Conservation (phyloP, 2,329 filamentous ascomycete species). For the Camillea tinctor region DNA sequence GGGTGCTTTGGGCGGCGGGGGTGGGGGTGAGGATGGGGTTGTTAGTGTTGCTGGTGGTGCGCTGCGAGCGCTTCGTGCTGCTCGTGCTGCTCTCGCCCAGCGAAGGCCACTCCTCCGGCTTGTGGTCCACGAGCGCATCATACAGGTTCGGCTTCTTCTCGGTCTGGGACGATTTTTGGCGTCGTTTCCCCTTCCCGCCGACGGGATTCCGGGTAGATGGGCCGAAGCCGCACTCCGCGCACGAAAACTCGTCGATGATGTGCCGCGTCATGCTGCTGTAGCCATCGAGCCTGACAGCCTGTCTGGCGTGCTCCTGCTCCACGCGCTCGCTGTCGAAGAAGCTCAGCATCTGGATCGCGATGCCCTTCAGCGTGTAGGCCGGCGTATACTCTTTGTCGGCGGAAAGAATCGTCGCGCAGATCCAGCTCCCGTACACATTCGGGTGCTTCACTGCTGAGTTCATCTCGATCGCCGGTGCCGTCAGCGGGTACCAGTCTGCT, state of each 20-base stretch:
- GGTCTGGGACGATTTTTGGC: background rate
- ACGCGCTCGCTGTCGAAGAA: constrained; percentile 49
- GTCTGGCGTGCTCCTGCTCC: constrained; percentile 37
- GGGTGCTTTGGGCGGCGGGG: background rate
- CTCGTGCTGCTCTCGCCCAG: background rate
- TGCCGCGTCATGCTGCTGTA: constrained; percentile 19
- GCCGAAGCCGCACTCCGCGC: constrained; percentile 28
- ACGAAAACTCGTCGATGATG: constrained; percentile 18
- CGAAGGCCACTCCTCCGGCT: constrained; percentile 11
- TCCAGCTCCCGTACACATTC: constrained; percentile 43
- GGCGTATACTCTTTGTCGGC: constrained; percentile 43
- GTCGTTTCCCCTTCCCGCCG: too few relatives aligned
- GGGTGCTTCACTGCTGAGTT: constrained; percentile 43
- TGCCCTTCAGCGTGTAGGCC: constrained; percentile 49
- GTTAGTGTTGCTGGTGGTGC: too few relatives aligned
- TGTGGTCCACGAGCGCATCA: constrained; percentile 11
- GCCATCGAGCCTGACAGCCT: constrained; percentile 21
- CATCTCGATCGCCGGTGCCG: constrained; percentile 40
- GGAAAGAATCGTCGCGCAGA: constrained; percentile 48
- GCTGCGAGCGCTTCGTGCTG: too few relatives aligned
- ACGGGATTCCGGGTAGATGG: background rate
- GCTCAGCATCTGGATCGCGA: constrained; percentile 51
- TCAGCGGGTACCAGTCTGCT: constrained; percentile 36
- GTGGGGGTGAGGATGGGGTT: too few relatives aligned
- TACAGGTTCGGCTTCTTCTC: background rate